Evolutionary conservation across 2,329 filamentous ascomycete genomes (phyloP), one percentile per base, ranked within the genome.

Genomic region (Cordyceps militaris): DNA sequence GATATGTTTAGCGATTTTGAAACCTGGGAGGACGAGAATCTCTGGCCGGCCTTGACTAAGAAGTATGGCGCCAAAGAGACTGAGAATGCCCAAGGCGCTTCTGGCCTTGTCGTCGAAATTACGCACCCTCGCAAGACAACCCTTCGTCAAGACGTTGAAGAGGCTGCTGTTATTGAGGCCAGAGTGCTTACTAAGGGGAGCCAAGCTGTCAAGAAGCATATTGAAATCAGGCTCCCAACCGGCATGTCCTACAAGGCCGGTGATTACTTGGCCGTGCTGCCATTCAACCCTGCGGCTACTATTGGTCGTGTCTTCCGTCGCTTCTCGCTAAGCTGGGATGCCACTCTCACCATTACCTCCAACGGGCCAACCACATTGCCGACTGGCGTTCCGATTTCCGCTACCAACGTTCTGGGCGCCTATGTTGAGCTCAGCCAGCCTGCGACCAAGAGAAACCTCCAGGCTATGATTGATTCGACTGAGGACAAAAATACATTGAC

Each of bases 361-460:
- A 73, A 76, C 9, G 70, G 74, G 1, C 76, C 75, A 40, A 81
- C 79, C 0, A 74, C 75, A 1, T 73, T 87, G 14, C 85, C 85
- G 0, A 79, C 79, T 0, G 73, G 77, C 42, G 71, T 73, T 1
- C 79, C 82, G 0, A 74, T 89, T 3, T 81, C 85, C 0, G 85
- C 84, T 0, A 75, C 76, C 14, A 82, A 85, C 59, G 74, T 91
- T 0, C 76, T 92, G 4, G 79, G 82, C 1, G 84, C 84, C 0
- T 91, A 90, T 60, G 82, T 91, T 2, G 89, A 93, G 70, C 76
- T 92, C 1, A 80, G 80, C 3, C 86, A 88, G 63, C 87, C 87
- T 0, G 87, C 86, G 1, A 90, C 86, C 8, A 88, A 85, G 69
- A 82, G 85, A 57, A 73, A 73, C 36, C 66, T 74, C 19, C 66